Evolutionary conservation across 345 rosid species (phyloP).

Genomic region (Passiflora organensis): DNA sequence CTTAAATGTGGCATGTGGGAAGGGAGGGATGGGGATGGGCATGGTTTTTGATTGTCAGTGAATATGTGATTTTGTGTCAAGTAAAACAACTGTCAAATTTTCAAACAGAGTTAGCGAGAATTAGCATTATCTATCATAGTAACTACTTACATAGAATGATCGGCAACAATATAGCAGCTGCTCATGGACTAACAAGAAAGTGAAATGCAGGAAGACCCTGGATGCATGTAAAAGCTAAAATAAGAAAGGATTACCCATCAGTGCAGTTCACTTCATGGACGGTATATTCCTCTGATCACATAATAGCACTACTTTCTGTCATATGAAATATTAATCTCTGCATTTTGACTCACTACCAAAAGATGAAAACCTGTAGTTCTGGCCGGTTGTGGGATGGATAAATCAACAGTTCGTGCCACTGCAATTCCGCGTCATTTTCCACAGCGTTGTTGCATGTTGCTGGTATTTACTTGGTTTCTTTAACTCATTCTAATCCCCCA

Average conservation of each 20-base stretch:
- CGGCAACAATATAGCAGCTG: not conserved
- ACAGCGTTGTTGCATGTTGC: constrained; percentile 56
- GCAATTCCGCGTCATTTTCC: constrained; percentile 82
- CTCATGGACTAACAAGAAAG: constrained; percentile 8
- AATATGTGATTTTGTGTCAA: too few relatives aligned
- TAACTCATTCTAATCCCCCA: not conserved
- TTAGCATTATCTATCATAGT: too few relatives aligned
- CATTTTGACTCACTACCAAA: constrained; percentile 2
- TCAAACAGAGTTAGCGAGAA: not conserved
- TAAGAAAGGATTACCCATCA: constrained; percentile 67
- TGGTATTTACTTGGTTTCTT: constrained; percentile 40
- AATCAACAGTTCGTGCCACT: constrained; percentile 82
- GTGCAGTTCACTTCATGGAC: constrained; percentile 83
- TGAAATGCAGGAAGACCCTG: constrained; percentile 74
- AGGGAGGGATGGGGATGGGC: too few relatives aligned
- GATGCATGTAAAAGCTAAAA: constrained; percentile 62
- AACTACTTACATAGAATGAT: too few relatives aligned
- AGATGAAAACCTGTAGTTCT: constrained; percentile 49
- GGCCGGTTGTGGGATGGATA: constrained; percentile 86
- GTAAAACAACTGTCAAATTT: not conserved
- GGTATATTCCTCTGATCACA: constrained; percentile 30
- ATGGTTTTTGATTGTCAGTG: not conserved
- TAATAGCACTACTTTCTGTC: too few relatives aligned
- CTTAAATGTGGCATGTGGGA: too few relatives aligned
- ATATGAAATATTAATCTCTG: constrained; percentile 3